phyloP scores from a whole-genome alignment of 345 rosid genomes.

The Capsella bursapastoris region DNA sequence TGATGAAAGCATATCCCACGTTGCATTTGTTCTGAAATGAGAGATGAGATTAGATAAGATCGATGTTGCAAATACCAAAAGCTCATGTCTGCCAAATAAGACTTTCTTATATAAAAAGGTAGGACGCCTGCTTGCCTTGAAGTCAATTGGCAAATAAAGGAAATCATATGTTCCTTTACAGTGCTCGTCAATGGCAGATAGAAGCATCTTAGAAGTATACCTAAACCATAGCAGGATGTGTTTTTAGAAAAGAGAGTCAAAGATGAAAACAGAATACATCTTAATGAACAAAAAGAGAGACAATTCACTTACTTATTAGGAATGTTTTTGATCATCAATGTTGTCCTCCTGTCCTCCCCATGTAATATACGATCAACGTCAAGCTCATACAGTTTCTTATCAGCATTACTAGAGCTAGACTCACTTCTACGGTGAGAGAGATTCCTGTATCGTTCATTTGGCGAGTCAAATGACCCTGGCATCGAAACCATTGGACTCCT shows the following conservation, averaged over 20 bases:
- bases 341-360: slow-evolving; percentile 86
- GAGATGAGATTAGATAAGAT: background rate
- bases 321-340: slow-evolving; percentile 96
- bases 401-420: slow-evolving; percentile 64
- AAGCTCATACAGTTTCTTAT: slow-evolving; percentile 89
- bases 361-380: slow-evolving; percentile 74
- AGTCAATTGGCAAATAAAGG: slow-evolving; percentile 81
- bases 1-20: slow-evolving; percentile 92
- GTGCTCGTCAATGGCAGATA: slow-evolving; percentile 79
- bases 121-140: slow-evolving; percentile 60
- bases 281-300: slow-evolving; percentile 12
- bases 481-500: slow-evolving; percentile 68
- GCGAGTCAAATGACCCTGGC: slow-evolving; percentile 69
- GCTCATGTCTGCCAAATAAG: background rate
- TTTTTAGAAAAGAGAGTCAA: slow-evolving; percentile 1
- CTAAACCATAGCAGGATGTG: slow-evolving; percentile 40
- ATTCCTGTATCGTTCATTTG: slow-evolving; percentile 73
- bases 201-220: slow-evolving; percentile 86
- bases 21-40: slow-evolving; percentile 83
- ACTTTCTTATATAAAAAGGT: slow-evolving; percentile 9
- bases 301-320: slow-evolving; percentile 80
- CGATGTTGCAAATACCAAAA: slow-evolving; percentile 6
- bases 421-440: slow-evolving; percentile 80
- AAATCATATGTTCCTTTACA: slow-evolving; percentile 81
- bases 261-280: slow-evolving; percentile 12